Evolutionary conservation across 176 grass and related monocot genomes (phyloP), one percentile per base, ranked within the genome.

Genomic region (Themeda triandra): DNA sequence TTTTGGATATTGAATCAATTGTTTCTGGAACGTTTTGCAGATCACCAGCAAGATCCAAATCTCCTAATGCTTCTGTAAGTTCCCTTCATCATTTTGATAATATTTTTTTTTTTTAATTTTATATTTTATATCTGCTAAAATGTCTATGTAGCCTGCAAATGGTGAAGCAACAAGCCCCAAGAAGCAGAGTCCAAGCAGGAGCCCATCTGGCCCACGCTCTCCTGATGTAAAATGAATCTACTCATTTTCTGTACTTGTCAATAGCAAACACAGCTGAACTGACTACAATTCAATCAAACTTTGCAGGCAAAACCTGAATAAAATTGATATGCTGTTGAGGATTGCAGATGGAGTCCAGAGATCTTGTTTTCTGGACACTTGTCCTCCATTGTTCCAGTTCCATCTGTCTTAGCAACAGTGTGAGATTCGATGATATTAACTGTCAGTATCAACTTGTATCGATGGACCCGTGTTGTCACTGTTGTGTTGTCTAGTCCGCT

Each of bases 1-100:
- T 86, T 85, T 77, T 60, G 81, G 89, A 92, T 92, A 92, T 89
- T 92, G 66, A 92, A 89, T 72, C 39, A 49, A 65, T 81, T 91
- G 67, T 87, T 92, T 90, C 46, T 92, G 75, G 86, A 88, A 88
- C 48, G 76, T 83, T 92, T 92, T 94, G 87, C 90, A 94, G 92
- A 94, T 94, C 92, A 72, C 81, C 78, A 76, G 85, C 89, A 83
- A 90, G 81, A 94, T 92, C 90, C 63, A 90, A 79, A 92, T 94
- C 92, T 30, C 90, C 79, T 6, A 69, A 77, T 63, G 82, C 74
- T 86, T 88, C 90, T 83, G 90, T 90, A 92, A 90, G 90, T 86
- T 73, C 0, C 13, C 14, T 60, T 87, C 0, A 40, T 29, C 14
- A 53, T 75, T 44, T 41, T 54, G 8, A 83, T 40, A 51, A 6